Evolutionary conservation across 2,329 filamentous ascomycete species (phyloP), one percentile per base, ranked within the genome.

Genomic region (Alternaria triticina): DNA sequence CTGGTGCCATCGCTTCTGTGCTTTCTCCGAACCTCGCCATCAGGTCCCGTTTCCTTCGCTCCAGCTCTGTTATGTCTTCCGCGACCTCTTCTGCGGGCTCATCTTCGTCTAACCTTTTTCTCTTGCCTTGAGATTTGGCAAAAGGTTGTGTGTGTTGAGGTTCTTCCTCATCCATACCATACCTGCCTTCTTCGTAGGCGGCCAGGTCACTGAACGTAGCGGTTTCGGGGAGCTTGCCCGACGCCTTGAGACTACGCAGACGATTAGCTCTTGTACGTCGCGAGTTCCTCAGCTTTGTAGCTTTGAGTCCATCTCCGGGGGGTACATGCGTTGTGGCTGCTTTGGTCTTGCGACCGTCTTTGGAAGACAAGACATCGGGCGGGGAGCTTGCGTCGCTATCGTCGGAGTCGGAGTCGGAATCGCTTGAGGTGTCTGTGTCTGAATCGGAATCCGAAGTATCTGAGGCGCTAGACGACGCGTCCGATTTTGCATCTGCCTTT

Each of bases 281-380:
- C 28, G 79, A 71, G 67, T 91, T 91, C 64, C 88, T 85, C 23
- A 79, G 79, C 54, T 84, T 83, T 0, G 89, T 91, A 17, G 74
- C 70, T 22, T 73, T 67, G 30, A 81, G 82, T 15, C 89, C 89
- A 62, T 82, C 57, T 5, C 83, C 83, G 46, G 87, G 85, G 54
- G 83, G 75, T n/a, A 70, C 66, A 13, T 62, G 61, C 20, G n/a
- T 44, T 30, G 40, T 15, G 22, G 59, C 50, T 52, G 58, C 11
- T 23, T 5, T 30, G 23, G 27, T 40, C 36, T 60, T 66, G 43
- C 58, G 40, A 13, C 58, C 57, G 23, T 52, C 62, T 58, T 72
- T 74, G 17, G 69, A 75, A 9, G 74, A 72, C 5, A 64, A 36
- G 22, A 74, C 61, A 17, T 77, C 71, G 43, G 70, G 72, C 25